Conservation (phyloP, 2,329 filamentous ascomycete species). For the Pseudovirgaria hyperparasitica region DNA sequence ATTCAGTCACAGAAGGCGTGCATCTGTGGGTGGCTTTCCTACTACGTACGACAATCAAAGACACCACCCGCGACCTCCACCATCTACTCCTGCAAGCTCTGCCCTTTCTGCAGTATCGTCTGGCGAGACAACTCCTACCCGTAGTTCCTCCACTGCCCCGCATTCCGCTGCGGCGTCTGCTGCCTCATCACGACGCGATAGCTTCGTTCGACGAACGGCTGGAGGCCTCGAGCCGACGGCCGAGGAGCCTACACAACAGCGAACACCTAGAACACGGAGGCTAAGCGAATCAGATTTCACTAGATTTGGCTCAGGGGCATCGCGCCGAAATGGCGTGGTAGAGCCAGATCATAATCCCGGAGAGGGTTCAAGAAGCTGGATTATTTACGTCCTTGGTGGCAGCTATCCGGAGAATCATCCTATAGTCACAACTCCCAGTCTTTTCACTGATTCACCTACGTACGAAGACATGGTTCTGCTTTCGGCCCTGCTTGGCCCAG, state of each 20-base stretch:
- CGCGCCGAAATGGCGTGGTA: slow-evolving; percentile 51
- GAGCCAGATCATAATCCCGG: slow-evolving; percentile 43
- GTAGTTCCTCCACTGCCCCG: too few relatives aligned
- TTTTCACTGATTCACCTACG: slow-evolving; percentile 58
- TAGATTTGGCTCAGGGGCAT: slow-evolving; percentile 48
- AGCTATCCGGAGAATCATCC: slow-evolving; percentile 59
- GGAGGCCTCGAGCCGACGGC: slow-evolving; percentile 31
- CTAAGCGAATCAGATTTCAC: slow-evolving; percentile 49
- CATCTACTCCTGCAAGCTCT: slow-evolving; percentile 49
- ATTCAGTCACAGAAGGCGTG: slow-evolving; percentile 39
- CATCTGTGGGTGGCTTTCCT: slow-evolving; percentile 40
- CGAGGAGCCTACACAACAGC: slow-evolving; percentile 25
- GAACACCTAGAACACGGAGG: slow-evolving; percentile 37
- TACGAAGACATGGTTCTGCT: slow-evolving; percentile 63
- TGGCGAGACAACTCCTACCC: slow-evolving; percentile 30
- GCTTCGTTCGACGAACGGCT: slow-evolving; percentile 24
- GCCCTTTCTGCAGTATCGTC: slow-evolving; percentile 43
- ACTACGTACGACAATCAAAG: slow-evolving; percentile 41
- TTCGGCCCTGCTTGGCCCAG: slow-evolving; percentile 52
- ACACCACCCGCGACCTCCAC: slow-evolving; percentile 47
- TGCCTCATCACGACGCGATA: slow-evolving; percentile 24
- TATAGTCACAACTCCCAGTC: slow-evolving; percentile 54
- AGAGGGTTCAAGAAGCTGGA: slow-evolving; percentile 50
- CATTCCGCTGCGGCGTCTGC: slow-evolving; percentile 17
- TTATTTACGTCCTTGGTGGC: slow-evolving; percentile 59